Percentiles rank a stretch among this genome's conserved stretches.
These are phyloP conservation scores for Rhodosporidiobolus sp. DNA, from an alignment of 768 basidiomycete genomes.

Conservation along the genomic window DNA sequence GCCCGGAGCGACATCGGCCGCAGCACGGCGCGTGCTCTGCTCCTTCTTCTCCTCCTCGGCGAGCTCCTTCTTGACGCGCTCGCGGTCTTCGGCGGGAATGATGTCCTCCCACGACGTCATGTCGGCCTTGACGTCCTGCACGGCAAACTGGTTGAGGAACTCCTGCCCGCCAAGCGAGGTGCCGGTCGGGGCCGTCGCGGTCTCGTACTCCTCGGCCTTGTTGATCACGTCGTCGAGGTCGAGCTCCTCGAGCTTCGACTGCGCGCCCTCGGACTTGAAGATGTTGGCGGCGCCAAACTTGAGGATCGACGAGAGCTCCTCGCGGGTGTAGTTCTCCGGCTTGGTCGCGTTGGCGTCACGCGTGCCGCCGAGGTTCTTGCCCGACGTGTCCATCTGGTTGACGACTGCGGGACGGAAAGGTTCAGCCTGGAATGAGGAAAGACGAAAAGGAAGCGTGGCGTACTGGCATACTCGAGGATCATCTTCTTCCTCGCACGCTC, in stretches of 20 bases:
- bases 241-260: conserved; percentile 96
- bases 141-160: conserved; percentile 92
- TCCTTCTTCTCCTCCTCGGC: conserved; percentile 66
- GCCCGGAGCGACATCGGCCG: conserved; percentile 65
- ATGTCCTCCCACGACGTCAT: conserved; percentile 97
- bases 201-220: conserved; percentile 95
- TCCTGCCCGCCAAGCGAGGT: conserved; percentile 96
- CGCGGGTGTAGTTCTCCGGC: conserved; percentile 65
- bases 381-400: conserved; percentile 99
- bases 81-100: conserved; percentile 89
- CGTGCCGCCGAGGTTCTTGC: conserved; percentile 87
- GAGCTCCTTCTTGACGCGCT: conserved; percentile 53
- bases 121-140: conserved; percentile 97
- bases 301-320: conserved; percentile 92
- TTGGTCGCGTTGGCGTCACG: conserved; percentile 53
- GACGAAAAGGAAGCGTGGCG: conserved; percentile 12
- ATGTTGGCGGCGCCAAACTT: conserved; percentile 99
- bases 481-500: conserved; percentile 99
- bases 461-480: conserved; percentile 98
- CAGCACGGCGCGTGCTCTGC: conserved; percentile 70
- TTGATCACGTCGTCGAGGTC: conserved; percentile 97
- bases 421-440: background rate
- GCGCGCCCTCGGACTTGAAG: conserved; percentile 98
- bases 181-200: conserved; percentile 68
- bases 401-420: conserved; percentile 64